Conservation (phyloP, 345 rosid genomes). For the Arabidopsis arenosa region DNA sequence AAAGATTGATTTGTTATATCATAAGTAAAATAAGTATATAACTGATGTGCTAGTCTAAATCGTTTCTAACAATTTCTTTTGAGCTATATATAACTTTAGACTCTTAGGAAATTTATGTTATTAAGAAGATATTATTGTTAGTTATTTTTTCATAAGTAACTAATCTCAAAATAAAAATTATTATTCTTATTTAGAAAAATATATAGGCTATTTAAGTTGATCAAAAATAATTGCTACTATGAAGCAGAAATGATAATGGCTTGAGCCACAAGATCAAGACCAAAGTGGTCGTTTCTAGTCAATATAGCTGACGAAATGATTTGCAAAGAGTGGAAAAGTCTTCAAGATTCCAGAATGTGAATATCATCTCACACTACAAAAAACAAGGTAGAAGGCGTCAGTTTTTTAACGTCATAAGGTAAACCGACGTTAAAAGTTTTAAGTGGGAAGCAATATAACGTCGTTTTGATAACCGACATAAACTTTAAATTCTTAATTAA, state of each 20-base stretch:
- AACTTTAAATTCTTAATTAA: too few relatives aligned
- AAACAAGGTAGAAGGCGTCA: too few relatives aligned
- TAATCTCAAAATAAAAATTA: neutral
- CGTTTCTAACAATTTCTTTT: too few relatives aligned
- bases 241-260: conserved; percentile 13
- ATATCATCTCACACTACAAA: conserved; percentile 1
- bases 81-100: too few relatives aligned
- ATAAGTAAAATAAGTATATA: too few relatives aligned
- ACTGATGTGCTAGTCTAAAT: neutral
- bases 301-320: conserved; percentile 29
- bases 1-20: neutral
- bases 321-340: conserved; percentile 18
- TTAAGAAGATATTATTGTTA: neutral
- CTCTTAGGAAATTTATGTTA: neutral
- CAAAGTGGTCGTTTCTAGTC: conserved; percentile 20
- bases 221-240: neutral
- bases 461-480: too few relatives aligned
- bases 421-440: too few relatives aligned
- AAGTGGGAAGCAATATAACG: too few relatives aligned
- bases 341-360: conserved; percentile 14
- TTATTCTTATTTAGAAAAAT: neutral
- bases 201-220: neutral
- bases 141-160: neutral
- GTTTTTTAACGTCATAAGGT: too few relatives aligned
- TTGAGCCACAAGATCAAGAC: conserved; percentile 15